Evolutionary conservation across 345 rosid genomes (phyloP).

Genomic region (Barbarea vulgaris): DNA sequence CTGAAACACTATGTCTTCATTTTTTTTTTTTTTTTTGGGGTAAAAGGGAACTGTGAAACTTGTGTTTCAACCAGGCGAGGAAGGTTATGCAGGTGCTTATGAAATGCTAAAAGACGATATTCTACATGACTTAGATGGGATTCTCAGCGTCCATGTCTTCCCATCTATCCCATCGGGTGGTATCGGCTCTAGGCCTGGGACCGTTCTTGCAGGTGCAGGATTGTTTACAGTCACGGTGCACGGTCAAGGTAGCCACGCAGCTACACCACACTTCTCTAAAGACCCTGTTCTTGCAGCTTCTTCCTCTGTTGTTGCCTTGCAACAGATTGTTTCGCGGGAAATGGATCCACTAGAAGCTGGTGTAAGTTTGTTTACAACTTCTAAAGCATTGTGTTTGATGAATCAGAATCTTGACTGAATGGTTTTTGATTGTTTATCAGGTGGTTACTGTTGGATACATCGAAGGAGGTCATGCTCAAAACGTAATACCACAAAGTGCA

Average conservation of each 20-base stretch:
- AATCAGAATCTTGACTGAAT: background rate
- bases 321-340: constrained; percentile 75
- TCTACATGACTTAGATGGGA: constrained; percentile 58
- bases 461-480: constrained; percentile 62
- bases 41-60: constrained; percentile 69
- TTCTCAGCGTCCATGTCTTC: constrained; percentile 59
- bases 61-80: constrained; percentile 85
- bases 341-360: constrained; percentile 65
- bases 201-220: constrained; percentile 66
- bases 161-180: constrained; percentile 56
- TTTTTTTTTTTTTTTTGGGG: background rate
- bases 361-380: constrained; percentile 39
- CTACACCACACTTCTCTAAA: constrained; percentile 51
- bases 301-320: constrained; percentile 61
- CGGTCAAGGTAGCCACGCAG: constrained; percentile 70
- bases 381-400: background rate
- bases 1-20: background rate
- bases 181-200: constrained; percentile 61
- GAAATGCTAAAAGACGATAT: constrained; percentile 63
- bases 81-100: constrained; percentile 69
- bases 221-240: constrained; percentile 52
- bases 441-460: constrained; percentile 69
- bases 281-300: constrained; percentile 77
- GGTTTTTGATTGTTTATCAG: constrained; percentile 35
- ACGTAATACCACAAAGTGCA: constrained; percentile 58